A percentile compares a stretch with the other conserved stretches of the same genome.
These are phyloP conservation scores for Alternaria gaisen DNA, from an alignment of 2,329 filamentous ascomycete genomes.

Conservation along the genomic window DNA sequence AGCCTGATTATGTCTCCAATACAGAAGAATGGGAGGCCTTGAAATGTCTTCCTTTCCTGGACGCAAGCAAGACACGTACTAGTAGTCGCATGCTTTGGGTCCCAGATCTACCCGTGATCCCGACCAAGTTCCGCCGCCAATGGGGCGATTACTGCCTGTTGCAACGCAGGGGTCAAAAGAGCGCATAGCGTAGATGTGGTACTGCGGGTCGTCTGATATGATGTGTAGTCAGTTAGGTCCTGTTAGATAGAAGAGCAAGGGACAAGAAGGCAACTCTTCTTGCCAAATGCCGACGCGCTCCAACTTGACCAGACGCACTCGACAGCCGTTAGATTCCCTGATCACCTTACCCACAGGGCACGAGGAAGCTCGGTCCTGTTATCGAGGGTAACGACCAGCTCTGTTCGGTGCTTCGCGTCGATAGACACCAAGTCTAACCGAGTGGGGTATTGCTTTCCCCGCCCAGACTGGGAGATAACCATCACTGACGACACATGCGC, in stretches of 20 bases:
- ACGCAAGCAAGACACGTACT: conserved; percentile 75
- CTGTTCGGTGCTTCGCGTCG: conserved; percentile 14
- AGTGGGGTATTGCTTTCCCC: conserved; percentile 36
- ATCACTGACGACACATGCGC: conserved; percentile 24
- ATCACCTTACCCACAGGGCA: neutral
- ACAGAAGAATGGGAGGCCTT: conserved; percentile 78
- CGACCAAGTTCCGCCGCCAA: conserved; percentile 72
- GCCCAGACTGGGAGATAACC: conserved; percentile 11
- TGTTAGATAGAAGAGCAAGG: neutral
- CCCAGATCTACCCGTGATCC: conserved; percentile 74
- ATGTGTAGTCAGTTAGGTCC: neutral
- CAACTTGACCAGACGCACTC: neutral
- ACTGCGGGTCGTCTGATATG: too few relatives aligned
- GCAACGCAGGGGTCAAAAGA: conserved; percentile 54
- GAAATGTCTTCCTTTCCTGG: conserved; percentile 80
- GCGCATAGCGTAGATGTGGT: neutral
- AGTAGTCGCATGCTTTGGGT: conserved; percentile 83
- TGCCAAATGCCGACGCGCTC: neutral
- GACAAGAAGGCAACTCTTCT: neutral
- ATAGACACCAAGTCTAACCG: conserved; percentile 20
- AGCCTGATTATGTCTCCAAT: conserved; percentile 83
- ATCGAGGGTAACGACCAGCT: conserved; percentile 8
- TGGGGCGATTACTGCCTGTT: conserved; percentile 93
- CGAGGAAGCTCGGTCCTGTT: neutral
- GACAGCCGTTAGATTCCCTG: neutral